phyloP scores from a whole-genome alignment of 2,329 filamentous ascomycete genomes.

The Calonectria fujianensis region DNA sequence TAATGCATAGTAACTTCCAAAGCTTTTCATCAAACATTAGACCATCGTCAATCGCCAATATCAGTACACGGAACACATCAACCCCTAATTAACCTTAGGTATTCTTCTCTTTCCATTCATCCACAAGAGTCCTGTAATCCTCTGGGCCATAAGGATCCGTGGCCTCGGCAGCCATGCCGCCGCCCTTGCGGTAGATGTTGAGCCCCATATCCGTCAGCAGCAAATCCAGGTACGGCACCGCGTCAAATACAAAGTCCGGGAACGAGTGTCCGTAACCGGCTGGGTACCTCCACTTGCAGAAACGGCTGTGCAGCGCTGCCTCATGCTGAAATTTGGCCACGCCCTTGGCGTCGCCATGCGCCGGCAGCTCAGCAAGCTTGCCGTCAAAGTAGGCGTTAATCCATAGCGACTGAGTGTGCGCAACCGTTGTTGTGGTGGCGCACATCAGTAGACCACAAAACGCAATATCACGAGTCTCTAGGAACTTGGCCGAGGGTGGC shows the following conservation, averaged over 20 bases:
- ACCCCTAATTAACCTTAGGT: not conserved
- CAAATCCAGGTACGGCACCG: constrained; percentile 82
- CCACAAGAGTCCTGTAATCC: constrained; percentile 73
- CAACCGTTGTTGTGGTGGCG: constrained; percentile 64
- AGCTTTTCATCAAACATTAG: constrained; percentile 13
- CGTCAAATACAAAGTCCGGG: constrained; percentile 86
- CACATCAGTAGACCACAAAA: constrained; percentile 68
- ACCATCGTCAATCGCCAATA: not conserved
- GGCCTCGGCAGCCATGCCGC: constrained; percentile 70
- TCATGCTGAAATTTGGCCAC: constrained; percentile 69
- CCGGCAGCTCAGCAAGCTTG: constrained; percentile 51
- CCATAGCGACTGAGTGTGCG: constrained; percentile 75
- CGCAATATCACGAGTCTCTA: constrained; percentile 62
- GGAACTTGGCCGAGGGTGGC: constrained; percentile 62
- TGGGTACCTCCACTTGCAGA: constrained; percentile 81
- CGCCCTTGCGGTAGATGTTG: constrained; percentile 72
- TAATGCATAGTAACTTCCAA: not conserved
- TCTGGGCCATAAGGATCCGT: constrained; percentile 75
- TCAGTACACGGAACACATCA: not conserved
- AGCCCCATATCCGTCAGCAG: constrained; percentile 80
- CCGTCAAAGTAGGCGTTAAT: constrained; percentile 76
- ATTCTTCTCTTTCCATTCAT: constrained; percentile 67
- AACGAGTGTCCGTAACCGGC: constrained; percentile 77
- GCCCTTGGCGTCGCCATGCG: constrained; percentile 52
- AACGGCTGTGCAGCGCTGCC: constrained; percentile 79